Evolutionary conservation across 1,139 yeast genomes (phyloP).

Genomic region (Hemisphaericaspora xylanilytica): DNA sequence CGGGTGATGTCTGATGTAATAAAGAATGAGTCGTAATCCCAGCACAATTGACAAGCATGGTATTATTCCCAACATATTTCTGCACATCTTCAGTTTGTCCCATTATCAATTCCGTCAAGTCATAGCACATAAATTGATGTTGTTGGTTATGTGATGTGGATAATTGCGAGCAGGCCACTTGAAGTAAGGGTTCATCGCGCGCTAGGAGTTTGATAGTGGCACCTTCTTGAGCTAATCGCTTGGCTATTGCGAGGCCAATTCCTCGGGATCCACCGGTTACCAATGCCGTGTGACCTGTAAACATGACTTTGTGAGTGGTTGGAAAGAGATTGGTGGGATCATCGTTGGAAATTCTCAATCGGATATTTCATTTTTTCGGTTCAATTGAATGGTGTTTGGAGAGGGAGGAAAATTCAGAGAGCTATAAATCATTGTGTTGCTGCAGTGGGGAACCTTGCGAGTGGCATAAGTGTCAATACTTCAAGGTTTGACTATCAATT

Average conservation of each 20-base stretch:
- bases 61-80: constrained; percentile 22
- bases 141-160: constrained; percentile 32
- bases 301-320: constrained; percentile 6
- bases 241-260: constrained; percentile 68
- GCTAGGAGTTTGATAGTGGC: constrained; percentile 62
- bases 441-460: too few relatives aligned
- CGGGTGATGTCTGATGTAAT: constrained; percentile 42
- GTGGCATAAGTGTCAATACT: too few relatives aligned
- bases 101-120: constrained; percentile 30
- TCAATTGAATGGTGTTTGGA: too few relatives aligned
- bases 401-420: too few relatives aligned
- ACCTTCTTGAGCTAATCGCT: constrained; percentile 57
- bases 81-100: neutral
- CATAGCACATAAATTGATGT: constrained; percentile 53
- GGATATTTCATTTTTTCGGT: too few relatives aligned
- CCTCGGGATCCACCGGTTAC: constrained; percentile 90
- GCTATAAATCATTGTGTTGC: too few relatives aligned
- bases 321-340: neutral
- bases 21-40: constrained; percentile 70
- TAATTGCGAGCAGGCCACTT: constrained; percentile 30
- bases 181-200: constrained; percentile 42
- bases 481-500: too few relatives aligned
- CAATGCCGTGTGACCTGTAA: constrained; percentile 41
- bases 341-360: neutral
- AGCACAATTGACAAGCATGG: constrained; percentile 73